Evolutionary conservation across 495 filamentous ascomycete genomes (phyloP).

Genomic region (Venustampulla echinocandica): DNA sequence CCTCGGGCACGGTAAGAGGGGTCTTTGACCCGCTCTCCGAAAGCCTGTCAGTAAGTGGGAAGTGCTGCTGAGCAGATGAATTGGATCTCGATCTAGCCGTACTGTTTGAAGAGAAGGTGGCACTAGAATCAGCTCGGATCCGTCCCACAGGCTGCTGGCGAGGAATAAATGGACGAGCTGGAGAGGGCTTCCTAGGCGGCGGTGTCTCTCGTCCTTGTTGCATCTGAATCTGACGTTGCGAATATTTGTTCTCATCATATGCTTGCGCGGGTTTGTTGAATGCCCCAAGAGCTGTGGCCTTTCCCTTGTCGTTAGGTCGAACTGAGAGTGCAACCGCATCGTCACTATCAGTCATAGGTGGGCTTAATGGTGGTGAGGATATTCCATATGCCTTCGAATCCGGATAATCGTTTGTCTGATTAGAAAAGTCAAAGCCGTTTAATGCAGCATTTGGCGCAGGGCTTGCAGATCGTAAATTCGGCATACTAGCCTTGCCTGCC

Average conservation of each 20-base stretch:
- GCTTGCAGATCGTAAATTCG: constrained; percentile 39
- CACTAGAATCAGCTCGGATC: constrained; percentile 19
- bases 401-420: neutral
- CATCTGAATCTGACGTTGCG: constrained; percentile 70
- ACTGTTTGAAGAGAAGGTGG: constrained; percentile 12
- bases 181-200: constrained; percentile 20
- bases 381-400: constrained; percentile 31
- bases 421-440: constrained; percentile 18
- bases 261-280: constrained; percentile 70
- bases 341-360: constrained; percentile 60
- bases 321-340: constrained; percentile 52
- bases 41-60: constrained; percentile 11
- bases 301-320: constrained; percentile 70
- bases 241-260: constrained; percentile 80
- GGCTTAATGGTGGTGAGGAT: constrained; percentile 57
- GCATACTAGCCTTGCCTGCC: constrained; percentile 18
- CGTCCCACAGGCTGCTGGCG: constrained; percentile 12
- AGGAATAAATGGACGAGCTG: constrained; percentile 15
- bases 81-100: constrained; percentile 19
- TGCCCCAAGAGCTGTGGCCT: constrained; percentile 75
- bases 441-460: constrained; percentile 34
- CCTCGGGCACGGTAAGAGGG: constrained; percentile 26
- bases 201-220: constrained; percentile 56
- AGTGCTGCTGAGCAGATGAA: constrained; percentile 17
- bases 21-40: constrained; percentile 3